Conservation (phyloP, 208 protist genomes). For the Leptomonas seymouri region DNA sequence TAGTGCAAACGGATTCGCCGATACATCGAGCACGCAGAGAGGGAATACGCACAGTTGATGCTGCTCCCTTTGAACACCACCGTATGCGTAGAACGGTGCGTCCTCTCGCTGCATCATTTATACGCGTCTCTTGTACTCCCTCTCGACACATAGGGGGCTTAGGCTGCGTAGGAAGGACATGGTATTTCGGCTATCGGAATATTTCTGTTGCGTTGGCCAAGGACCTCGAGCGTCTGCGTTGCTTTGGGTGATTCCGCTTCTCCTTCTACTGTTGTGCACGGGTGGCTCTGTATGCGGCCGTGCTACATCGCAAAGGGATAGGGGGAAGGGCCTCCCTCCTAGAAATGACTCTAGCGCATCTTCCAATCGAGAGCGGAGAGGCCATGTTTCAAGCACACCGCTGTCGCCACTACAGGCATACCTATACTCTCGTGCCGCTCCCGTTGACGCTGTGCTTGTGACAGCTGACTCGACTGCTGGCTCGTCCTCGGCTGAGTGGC, state of each 20-base stretch:
- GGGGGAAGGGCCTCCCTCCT: neutral
- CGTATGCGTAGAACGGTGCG: too few species aligned
- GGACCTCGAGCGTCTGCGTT: neutral
- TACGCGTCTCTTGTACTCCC: neutral
- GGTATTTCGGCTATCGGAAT: neutral
- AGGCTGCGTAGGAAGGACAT: neutral
- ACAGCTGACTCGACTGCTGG: neutral
- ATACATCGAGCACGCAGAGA: too few species aligned
- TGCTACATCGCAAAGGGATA: neutral
- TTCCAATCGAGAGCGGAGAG: neutral
- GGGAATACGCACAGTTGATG: too few species aligned
- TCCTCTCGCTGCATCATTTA: too few species aligned
- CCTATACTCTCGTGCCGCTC: constrained; percentile 17
- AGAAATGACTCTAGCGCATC: too few species aligned
- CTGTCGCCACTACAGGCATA: constrained; percentile 20
- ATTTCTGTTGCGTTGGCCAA: neutral
- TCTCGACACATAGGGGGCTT: too few species aligned
- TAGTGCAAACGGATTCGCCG: too few species aligned
- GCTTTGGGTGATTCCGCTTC: neutral
- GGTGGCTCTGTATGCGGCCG: neutral
- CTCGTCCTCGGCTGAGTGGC: too few species aligned
- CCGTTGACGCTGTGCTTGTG: neutral
- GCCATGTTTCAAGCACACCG: neutral
- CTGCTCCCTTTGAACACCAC: too few species aligned
- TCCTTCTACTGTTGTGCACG: neutral